Conservation (phyloP, 768 basidiomycete genomes). For the Suillus sp. region DNA sequence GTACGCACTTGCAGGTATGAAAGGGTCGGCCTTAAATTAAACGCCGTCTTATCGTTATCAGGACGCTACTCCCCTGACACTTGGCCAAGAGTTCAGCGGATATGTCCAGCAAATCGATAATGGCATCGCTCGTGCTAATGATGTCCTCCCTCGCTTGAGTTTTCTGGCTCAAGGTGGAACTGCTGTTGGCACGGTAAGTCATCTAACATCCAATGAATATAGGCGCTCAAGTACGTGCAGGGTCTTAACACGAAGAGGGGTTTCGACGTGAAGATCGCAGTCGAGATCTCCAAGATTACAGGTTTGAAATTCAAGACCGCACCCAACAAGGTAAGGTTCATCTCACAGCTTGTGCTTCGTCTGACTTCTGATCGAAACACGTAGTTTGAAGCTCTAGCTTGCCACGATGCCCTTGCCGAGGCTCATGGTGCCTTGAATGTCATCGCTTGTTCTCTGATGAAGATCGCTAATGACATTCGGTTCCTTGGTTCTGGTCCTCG, state of each 20-base stretch:
- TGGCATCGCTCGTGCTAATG: conserved; percentile 83
- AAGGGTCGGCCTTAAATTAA: not conserved
- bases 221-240: conserved; percentile 41
- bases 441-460: conserved; percentile 96
- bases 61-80: conserved; percentile 96
- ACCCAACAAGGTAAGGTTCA: conserved; percentile 82
- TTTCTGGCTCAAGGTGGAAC: conserved; percentile 96
- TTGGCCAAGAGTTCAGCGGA: conserved; percentile 98
- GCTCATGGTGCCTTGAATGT: conserved; percentile 96
- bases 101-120: conserved; percentile 95
- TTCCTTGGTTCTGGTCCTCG: conserved; percentile 97
- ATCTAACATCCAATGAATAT: not conserved
- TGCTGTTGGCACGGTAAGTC: conserved; percentile 91
- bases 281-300: conserved; percentile 88
- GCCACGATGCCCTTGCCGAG: conserved; percentile 98
- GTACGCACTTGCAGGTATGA: conserved; percentile 86
- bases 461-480: conserved; percentile 99
- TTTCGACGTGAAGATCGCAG: conserved; percentile 93
- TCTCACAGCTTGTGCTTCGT: not conserved
- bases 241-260: conserved; percentile 96
- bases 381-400: conserved; percentile 95
- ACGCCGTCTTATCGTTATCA: conserved; percentile 33
- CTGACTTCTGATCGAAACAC: not conserved
- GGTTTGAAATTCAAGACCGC: conserved; percentile 93
- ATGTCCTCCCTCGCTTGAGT: conserved; percentile 81